Percentiles rank a stretch among this genome's conserved stretches.
Conservation (phyloP, 2,329 filamentous ascomycete genomes). For the Xylaria sp. region DNA sequence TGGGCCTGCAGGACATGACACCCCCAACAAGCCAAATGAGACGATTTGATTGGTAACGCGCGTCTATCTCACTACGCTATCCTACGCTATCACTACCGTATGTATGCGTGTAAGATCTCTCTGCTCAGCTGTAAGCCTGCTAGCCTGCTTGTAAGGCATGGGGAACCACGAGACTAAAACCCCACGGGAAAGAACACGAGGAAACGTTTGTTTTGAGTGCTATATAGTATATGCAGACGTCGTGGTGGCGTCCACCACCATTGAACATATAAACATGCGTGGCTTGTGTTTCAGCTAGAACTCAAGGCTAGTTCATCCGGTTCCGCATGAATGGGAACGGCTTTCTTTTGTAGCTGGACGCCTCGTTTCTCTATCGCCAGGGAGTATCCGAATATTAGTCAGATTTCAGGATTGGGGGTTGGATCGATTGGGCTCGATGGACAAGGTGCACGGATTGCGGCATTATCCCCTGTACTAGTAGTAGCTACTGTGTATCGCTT, state of each 20-base stretch:
- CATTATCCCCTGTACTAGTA: not conserved
- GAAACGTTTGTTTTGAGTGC: no score
- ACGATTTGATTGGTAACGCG: slow-evolving; percentile 31
- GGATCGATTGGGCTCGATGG: not conserved
- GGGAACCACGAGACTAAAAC: not conserved
- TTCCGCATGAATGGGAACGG: slow-evolving; percentile 22
- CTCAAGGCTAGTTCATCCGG: not conserved
- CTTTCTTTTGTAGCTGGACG: not conserved
- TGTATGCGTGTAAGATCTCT: slow-evolving; percentile 19
- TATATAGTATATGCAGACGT: not conserved
- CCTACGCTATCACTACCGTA: not conserved
- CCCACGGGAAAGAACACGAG: not conserved
- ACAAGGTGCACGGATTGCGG: not conserved
- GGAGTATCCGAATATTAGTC: slow-evolving; percentile 1
- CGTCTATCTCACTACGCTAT: slow-evolving; percentile 14
- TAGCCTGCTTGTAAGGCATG: not conserved
- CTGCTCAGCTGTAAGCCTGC: slow-evolving; percentile 1
- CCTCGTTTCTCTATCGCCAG: slow-evolving; percentile 3
- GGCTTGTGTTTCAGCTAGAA: slow-evolving; percentile 22
- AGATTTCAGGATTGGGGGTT: not conserved
- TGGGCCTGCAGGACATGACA: slow-evolving; percentile 24
- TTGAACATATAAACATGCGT: slow-evolving; percentile 2
- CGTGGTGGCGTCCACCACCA: slow-evolving; percentile 1
- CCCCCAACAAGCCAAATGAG: not conserved
- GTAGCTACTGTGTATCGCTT: not conserved